Evolutionary conservation across 129 eudicot genomes (phyloP).

Genomic region (Centaurea solstitialis): DNA sequence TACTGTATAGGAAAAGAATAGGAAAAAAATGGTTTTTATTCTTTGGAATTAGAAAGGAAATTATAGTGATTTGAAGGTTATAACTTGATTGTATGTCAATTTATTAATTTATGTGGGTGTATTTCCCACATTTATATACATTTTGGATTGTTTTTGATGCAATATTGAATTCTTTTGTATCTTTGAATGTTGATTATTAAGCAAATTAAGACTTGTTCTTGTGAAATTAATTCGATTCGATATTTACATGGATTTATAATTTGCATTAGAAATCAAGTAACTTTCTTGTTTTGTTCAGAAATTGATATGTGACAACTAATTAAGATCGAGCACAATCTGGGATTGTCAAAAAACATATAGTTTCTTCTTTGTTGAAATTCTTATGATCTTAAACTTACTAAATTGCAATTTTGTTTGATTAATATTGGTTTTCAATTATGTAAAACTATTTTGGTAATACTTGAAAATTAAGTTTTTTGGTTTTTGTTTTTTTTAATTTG

Average conservation of each 20-base stretch:
- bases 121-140: background rate
- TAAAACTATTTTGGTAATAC: no score
- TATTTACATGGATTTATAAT: background rate
- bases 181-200: background rate
- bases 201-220: background rate
- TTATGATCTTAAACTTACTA: no score
- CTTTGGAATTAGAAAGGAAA: conserved; percentile 6
- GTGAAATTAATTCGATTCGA: background rate
- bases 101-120: background rate
- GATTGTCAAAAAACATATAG: no score
- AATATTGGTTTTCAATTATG: no score
- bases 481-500: no score
- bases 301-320: no score
- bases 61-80: conserved; percentile 13
- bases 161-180: background rate
- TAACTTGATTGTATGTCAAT: background rate
- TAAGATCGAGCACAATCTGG: no score
- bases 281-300: no score
- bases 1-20: conserved; percentile 25
- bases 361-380: no score
- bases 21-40: background rate
- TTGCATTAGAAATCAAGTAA: no score
- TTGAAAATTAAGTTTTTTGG: no score
- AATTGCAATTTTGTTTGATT: no score
- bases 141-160: background rate